A percentile compares a stretch with the other conserved stretches of the same genome.
Evolutionary conservation across 83 land plant genomes (phyloP).

Genomic region (Picea abies): DNA sequence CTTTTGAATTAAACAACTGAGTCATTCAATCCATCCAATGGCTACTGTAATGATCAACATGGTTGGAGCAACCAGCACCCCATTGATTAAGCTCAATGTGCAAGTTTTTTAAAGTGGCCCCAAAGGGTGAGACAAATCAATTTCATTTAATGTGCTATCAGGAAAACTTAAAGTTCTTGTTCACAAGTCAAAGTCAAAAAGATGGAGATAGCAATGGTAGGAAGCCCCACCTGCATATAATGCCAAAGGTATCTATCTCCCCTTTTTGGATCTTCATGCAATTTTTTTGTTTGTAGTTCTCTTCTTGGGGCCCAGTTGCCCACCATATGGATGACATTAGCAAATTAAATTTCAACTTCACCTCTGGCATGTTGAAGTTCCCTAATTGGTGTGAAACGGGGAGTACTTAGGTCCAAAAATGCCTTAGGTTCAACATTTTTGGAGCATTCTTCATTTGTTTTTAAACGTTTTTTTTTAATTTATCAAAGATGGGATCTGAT

Average conservation of each 20-base stretch:
- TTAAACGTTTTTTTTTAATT: no score
- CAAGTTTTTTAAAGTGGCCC: constrained; percentile 10
- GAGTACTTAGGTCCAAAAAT: not conserved
- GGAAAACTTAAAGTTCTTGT: not conserved
- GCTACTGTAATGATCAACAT: not conserved
- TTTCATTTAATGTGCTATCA: not conserved
- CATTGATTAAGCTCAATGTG: not conserved
- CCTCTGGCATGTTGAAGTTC: not conserved
- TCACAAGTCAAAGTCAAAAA: constrained; percentile 8
- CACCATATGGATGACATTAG: not conserved
- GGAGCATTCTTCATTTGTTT: not conserved
- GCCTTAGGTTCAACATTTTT: not conserved
- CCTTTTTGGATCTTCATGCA: not conserved
- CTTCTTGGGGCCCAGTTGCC: not conserved
- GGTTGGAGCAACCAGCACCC: not conserved
- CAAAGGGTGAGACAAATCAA: not conserved
- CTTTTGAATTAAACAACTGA: no score
- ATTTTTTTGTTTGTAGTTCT: not conserved
- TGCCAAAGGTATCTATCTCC: not conserved
- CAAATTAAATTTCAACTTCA: not conserved
- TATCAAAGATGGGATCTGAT: no score
- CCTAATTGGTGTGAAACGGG: not conserved
- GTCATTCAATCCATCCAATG: no score
- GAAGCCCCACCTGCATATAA: not conserved
- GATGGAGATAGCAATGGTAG: not conserved